phyloP scores from a whole-genome alignment of 352 stramenopile species.

The Globisporangium spiculum region DNA sequence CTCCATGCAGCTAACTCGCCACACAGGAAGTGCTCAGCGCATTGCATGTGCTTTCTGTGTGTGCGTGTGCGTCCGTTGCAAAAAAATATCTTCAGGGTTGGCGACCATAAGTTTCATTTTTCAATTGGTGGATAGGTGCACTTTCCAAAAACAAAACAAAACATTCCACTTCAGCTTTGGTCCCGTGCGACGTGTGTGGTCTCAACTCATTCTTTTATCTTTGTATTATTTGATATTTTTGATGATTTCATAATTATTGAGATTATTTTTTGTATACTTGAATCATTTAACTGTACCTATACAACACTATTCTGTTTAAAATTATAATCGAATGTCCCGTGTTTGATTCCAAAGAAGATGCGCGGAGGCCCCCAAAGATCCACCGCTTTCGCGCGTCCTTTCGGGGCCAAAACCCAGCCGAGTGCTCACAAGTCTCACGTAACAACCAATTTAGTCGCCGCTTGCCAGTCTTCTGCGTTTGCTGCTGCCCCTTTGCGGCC shows the following conservation, averaged over 20 bases:
- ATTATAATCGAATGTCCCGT: background rate
- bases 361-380: background rate
- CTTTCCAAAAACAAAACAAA: background rate
- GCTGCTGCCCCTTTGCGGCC: background rate
- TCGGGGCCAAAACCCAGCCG: background rate
- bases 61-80: background rate
- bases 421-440: background rate
- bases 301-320: background rate
- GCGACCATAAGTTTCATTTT: background rate
- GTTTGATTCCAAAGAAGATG: background rate
- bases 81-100: background rate
- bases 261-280: too few relatives aligned
- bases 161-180: background rate
- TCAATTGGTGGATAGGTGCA: background rate
- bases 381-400: background rate
- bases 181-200: background rate
- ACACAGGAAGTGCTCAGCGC: too few relatives aligned
- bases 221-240: background rate
- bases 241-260: background rate
- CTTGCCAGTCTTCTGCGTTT: background rate
- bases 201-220: background rate
- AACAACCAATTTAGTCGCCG: background rate
- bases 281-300: too few relatives aligned
- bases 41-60: too few relatives aligned
- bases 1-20: too few relatives aligned